phyloP scores from a whole-genome alignment of 345 rosid species.

The Euphorbia pulcherrima region DNA sequence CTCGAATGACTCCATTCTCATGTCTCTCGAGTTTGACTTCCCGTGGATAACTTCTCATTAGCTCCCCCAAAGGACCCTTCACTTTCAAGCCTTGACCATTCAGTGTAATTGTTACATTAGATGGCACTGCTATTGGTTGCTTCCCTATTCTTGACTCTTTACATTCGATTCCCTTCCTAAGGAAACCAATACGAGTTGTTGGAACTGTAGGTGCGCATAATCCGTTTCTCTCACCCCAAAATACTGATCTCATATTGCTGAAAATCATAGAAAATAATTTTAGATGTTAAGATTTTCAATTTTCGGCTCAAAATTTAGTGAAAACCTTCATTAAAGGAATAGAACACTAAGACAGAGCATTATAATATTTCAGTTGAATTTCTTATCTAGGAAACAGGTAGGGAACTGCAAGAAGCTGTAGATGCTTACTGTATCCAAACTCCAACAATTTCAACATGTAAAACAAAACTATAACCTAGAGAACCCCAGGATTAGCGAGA shows the following conservation, averaged over 20 bases:
- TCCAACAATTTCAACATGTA: neutral
- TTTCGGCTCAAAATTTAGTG: neutral
- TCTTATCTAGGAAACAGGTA: no score
- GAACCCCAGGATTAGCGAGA: neutral
- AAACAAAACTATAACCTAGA: neutral
- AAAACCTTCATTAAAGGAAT: neutral
- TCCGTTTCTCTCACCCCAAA: conserved; percentile 61
- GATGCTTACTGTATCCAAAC: no score
- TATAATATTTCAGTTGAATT: no score
- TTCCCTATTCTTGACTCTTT: conserved; percentile 95
- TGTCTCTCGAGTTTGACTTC: conserved; percentile 68
- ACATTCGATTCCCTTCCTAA: conserved; percentile 54
- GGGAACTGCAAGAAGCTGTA: no score
- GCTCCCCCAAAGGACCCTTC: conserved; percentile 90
- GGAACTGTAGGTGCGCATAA: conserved; percentile 35
- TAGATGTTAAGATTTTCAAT: neutral
- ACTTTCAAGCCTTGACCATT: conserved; percentile 68
- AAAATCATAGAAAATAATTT: conserved; percentile 16
- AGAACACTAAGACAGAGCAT: neutral
- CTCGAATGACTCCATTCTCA: conserved; percentile 59
- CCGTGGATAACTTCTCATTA: conserved; percentile 62
- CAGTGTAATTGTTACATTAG: conserved; percentile 63
- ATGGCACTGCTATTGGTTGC: conserved; percentile 73
- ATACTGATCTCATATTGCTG: conserved; percentile 63
- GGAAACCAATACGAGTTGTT: conserved; percentile 35